Evolutionary conservation across 75 land plant genomes (phyloP).

Genomic region (Azolla pinnata): DNA sequence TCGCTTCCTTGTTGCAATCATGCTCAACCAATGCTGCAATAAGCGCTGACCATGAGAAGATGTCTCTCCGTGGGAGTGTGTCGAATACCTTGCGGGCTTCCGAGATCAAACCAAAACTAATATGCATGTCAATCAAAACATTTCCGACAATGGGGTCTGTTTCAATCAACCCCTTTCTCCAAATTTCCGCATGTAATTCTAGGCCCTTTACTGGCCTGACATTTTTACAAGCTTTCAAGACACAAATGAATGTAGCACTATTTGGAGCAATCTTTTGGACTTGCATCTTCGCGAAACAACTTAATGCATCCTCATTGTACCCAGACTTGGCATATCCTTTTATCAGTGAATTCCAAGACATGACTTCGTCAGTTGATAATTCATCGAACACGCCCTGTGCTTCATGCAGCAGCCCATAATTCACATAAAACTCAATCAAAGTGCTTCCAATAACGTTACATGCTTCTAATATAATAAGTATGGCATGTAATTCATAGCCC

Average conservation of each 20-base stretch:
- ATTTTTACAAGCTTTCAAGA: slow-evolving; percentile 5
- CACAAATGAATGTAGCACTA: slow-evolving; percentile 3
- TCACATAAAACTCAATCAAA: slow-evolving; percentile 2
- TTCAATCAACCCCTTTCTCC: slow-evolving; percentile 13
- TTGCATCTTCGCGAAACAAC: slow-evolving; percentile 5
- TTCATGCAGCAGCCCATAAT: background rate
- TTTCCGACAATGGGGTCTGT: slow-evolving; percentile 6
- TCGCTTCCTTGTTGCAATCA: slow-evolving; percentile 17
- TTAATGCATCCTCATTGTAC: background rate
- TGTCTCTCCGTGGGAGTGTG: slow-evolving; percentile 13
- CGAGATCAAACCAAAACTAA: slow-evolving; percentile 18
- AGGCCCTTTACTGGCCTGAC: slow-evolving; percentile 10
- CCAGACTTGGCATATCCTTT: background rate
- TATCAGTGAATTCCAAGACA: slow-evolving; percentile 8
- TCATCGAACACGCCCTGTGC: slow-evolving; percentile 6
- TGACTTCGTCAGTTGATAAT: background rate
- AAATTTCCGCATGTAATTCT: slow-evolving; percentile 17
- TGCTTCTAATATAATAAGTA: too few species aligned
- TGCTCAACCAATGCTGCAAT: slow-evolving; percentile 23
- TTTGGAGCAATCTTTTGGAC: background rate
- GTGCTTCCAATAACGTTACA: slow-evolving; percentile 4
- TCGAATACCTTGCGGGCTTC: slow-evolving; percentile 18
- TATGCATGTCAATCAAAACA: slow-evolving; percentile 35
- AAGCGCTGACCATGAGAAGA: slow-evolving; percentile 34
- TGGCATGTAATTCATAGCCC: slow-evolving; percentile 32